These are phyloP conservation scores for Quercus robur DNA, from an alignment of 306 rosid genomes.

Conservation along the genomic window DNA sequence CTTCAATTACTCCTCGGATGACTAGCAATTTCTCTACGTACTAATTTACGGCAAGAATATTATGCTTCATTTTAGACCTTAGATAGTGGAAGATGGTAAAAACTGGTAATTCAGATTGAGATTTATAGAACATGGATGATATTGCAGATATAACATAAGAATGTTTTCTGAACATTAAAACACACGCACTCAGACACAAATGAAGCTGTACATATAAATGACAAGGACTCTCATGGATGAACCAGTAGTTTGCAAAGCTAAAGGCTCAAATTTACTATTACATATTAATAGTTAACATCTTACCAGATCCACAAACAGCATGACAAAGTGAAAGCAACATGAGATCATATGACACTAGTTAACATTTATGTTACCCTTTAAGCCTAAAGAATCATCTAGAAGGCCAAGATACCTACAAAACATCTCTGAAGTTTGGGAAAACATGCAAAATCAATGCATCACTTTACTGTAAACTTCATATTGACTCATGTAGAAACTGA, in stretches of 20 bases:
- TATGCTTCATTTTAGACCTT: constrained; percentile 13
- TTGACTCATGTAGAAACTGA: background rate
- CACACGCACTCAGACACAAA: background rate
- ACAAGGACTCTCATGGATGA: background rate
- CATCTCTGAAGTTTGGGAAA: background rate
- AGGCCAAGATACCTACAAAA: background rate
- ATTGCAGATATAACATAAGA: background rate
- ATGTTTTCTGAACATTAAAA: background rate
- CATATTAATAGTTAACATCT: background rate
- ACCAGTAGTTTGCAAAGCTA: background rate
- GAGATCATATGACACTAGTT: background rate
- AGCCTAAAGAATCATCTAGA: background rate
- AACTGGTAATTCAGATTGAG: background rate
- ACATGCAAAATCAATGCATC: background rate
- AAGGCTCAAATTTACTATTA: background rate
- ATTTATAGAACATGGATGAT: background rate
- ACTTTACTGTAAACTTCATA: background rate
- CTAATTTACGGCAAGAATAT: constrained; percentile 37
- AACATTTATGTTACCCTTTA: background rate
- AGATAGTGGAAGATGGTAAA: constrained; percentile 12
- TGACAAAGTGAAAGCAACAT: background rate
- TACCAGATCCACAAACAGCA: background rate
- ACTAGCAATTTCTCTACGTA: constrained; percentile 76
- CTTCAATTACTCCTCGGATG: constrained; percentile 41
- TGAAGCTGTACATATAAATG: background rate